Percentiles rank a stretch among this genome's conserved stretches.
phyloP scores from a whole-genome alignment of 2,329 filamentous ascomycete species.

The Beauveria brongniartii region DNA sequence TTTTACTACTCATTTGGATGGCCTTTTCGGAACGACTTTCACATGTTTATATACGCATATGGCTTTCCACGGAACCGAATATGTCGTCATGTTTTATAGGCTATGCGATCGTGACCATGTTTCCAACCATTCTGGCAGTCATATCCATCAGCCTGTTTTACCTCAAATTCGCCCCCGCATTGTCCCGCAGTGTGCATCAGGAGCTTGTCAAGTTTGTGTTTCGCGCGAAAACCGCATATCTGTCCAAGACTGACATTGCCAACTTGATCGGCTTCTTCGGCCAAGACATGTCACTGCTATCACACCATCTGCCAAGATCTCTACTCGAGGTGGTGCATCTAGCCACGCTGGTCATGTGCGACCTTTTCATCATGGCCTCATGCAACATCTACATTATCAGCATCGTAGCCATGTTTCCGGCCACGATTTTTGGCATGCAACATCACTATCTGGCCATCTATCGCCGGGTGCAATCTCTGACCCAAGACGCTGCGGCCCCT shows the following conservation, averaged over 20 bases:
- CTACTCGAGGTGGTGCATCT: slow-evolving; percentile 15
- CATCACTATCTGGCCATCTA: slow-evolving; percentile 26
- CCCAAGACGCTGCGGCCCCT: slow-evolving; percentile 26
- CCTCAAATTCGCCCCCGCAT: background rate
- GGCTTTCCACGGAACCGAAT: slow-evolving; percentile 10
- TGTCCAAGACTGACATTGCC: slow-evolving; percentile 17
- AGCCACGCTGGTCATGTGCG: slow-evolving; percentile 14
- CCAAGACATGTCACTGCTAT: slow-evolving; percentile 20
- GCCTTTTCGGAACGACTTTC: background rate
- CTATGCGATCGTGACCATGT: background rate
- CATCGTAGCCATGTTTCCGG: slow-evolving; percentile 17
- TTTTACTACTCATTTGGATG: background rate
- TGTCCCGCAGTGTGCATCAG: background rate
- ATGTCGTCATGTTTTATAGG: slow-evolving; percentile 4
- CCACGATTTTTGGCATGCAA: slow-evolving; percentile 21
- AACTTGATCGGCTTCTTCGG: slow-evolving; percentile 18
- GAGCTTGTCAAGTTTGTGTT: background rate
- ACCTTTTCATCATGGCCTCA: slow-evolving; percentile 13
- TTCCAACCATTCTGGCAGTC: background rate
- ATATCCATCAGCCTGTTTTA: background rate
- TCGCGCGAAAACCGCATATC: slow-evolving; percentile 13
- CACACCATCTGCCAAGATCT: slow-evolving; percentile 16
- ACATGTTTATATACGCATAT: background rate
- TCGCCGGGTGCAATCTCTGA: slow-evolving; percentile 26
- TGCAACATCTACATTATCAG: slow-evolving; percentile 22